Base-by-base conservation (phyloP, 257 asterid species). In the Rauvolfia tetraphylla region DNA sequence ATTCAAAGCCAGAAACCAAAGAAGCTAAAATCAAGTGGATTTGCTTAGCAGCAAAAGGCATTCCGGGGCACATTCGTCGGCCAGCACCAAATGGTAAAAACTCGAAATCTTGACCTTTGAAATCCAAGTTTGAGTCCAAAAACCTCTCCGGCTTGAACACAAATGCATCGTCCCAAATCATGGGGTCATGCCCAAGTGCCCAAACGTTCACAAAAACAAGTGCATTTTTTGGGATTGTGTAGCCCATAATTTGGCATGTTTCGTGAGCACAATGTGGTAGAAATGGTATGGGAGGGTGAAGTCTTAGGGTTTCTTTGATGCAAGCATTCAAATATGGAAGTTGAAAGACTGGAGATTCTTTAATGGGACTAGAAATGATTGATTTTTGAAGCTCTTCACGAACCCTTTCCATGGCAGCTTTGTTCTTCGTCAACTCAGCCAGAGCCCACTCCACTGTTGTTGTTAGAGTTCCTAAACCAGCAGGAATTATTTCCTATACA, bases 51-150 rank as follows among this genome's bases (percentile, higher is more conserved):
- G 87, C 89, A 71, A 76, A 83, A 7, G 79, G 83, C 20, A 83
- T 54, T 9, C 83, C 86, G 3, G 89, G 87, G 68, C 87, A 83
- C 84, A 81, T 86, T 68, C 87, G 81, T 76, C 87, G 76, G 38
- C 89, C 89, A 51, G 81, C 78, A 74, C 84, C 87, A 75, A 83
- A 85, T 2, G 86, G 86, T 75, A 85, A 69, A 34, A 69, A 74
- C 79, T 74, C 83, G 5, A 79, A 83, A 67, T 83, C 84, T 11
- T 31, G 82, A 48, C 84, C 84, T 23, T 81, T 67, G 76, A 77
- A 83, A 39, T 79, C 86, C 58, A 83, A 11, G 3, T 34, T 76
- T 44, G 87, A 77, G 69, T 79, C 76, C 77, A 86, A 39, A 63
- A 83, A 83, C 75, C 87, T 71, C 46, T 83, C 83, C 0, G 87